phyloP scores from a whole-genome alignment of 2,329 filamentous ascomycete species.

The Botryotinia globosa region DNA sequence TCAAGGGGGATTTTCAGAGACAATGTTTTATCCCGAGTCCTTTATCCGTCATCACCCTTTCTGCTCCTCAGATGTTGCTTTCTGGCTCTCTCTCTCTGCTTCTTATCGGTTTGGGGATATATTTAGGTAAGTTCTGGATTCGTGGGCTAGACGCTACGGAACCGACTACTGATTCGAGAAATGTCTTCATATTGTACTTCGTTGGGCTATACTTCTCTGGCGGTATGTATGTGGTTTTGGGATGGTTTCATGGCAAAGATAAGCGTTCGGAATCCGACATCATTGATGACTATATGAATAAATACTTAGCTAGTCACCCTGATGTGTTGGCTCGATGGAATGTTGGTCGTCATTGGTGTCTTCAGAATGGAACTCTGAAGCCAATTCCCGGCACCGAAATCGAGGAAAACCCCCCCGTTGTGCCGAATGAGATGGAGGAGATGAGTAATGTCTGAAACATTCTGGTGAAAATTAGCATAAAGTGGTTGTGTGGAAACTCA shows the following conservation, averaged over 20 bases:
- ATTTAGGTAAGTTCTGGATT: not conserved
- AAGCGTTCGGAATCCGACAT: not conserved
- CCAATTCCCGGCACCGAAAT: not conserved
- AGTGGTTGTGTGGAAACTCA: not conserved
- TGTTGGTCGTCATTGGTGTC: not conserved
- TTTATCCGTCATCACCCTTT: not conserved
- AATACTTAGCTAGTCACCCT: not conserved
- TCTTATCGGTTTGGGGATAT: not conserved
- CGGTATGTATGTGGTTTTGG: not conserved
- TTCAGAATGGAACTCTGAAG: not conserved
- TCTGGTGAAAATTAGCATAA: rapidly evolving
- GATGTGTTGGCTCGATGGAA: not conserved
- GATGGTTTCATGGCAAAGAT: not conserved
- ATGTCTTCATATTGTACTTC: not conserved
- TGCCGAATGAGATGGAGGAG: not conserved
- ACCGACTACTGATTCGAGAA: not conserved
- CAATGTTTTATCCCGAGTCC: not conserved
- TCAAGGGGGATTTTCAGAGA: not conserved
- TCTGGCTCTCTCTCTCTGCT: not conserved
- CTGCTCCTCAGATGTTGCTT: not conserved
- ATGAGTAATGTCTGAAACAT: not conserved
- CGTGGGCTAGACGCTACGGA: not conserved
- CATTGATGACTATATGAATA: not conserved
- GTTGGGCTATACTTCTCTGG: not conserved
- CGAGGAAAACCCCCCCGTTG: not conserved